Evolutionary conservation across 73 alveolate genomes (phyloP).

Genomic region (Uronychia binucleata): DNA sequence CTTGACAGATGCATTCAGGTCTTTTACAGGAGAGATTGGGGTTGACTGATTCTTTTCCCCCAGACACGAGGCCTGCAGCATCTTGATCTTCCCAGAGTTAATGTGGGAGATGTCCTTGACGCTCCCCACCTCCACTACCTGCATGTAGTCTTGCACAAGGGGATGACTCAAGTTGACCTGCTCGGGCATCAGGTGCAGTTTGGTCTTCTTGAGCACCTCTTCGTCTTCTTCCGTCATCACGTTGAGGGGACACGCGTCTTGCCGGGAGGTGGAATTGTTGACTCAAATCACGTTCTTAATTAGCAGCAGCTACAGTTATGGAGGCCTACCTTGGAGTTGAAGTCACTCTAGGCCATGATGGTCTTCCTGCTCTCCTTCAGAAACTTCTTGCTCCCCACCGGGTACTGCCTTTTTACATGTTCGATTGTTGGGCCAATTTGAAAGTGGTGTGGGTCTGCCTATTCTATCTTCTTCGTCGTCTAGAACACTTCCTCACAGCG

Average conservation of each 20-base stretch:
- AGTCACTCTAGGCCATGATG: neutral
- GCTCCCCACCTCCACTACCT: neutral
- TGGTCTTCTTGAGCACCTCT: neutral
- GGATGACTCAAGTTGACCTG: neutral
- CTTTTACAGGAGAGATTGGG: neutral
- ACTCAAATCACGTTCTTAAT: neutral
- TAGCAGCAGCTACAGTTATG: neutral
- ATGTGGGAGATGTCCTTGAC: neutral
- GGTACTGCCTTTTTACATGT: neutral
- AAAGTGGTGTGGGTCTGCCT: neutral
- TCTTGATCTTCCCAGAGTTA: neutral
- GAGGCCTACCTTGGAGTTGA: neutral
- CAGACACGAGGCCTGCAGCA: neutral
- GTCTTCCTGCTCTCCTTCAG: neutral
- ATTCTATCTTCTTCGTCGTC: neutral
- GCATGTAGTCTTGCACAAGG: neutral
- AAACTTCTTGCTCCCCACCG: neutral
- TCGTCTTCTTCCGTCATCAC: neutral
- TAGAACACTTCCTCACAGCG: neutral
- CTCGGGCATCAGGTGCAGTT: neutral
- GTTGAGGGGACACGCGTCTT: neutral
- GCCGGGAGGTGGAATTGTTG: neutral
- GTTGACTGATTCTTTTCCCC: neutral
- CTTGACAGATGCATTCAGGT: no score
- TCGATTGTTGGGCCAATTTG: neutral